Evolutionary conservation across 768 basidiomycete genomes (phyloP), one percentile per base, ranked within the genome.

Genomic region (Podaxis sp.): DNA sequence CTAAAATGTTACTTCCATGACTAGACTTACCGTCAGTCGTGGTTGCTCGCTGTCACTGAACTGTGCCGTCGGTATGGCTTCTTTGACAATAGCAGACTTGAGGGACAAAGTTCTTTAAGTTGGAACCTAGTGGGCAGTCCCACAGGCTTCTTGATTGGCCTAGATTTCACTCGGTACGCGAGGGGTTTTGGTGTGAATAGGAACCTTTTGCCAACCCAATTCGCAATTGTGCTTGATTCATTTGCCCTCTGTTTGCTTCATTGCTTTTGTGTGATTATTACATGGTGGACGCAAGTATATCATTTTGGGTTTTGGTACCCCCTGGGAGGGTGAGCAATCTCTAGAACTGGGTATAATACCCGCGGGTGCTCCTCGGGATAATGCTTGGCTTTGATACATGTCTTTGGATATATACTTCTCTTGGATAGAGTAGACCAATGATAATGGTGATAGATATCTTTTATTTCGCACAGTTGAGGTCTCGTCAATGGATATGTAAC

Each of bases 91-190:
- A 17, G 44, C 44, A 15, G 44, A 46, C 44, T n/a, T 8, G 15
- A 19, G 5, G 44, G n/a, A 46, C 5, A 46, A 13, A 46, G 44
- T 46, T 46, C n/a, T 13, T n/a, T 1, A 8, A 8, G 33, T 46
- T n/a, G 4, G 17, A 8, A 19, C n/a, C 7, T 19, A 15, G 8
- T 17, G 44, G n/a, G 9, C 0, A n/a, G 7, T 46, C 8, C 44
- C 17, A n/a, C 44, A 2, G 17, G 44, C 44, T 8, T 17, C 17
- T 4, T 46, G 6, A 42, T 40, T 11, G 48, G 58, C 30, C 36
- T 38, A 28, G 57, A 26, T 39, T 39, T 52, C n/a, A 59, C 49
- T 59, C n/a, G 58, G 58, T 19, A 52, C 8, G 33, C 49, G 58
- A 51, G 49, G 46, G 58, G 58, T 52, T 59, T 59, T 59, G 36